Base-by-base conservation (phyloP, 768 basidiomycete species). In the Boletus speciosus region DNA sequence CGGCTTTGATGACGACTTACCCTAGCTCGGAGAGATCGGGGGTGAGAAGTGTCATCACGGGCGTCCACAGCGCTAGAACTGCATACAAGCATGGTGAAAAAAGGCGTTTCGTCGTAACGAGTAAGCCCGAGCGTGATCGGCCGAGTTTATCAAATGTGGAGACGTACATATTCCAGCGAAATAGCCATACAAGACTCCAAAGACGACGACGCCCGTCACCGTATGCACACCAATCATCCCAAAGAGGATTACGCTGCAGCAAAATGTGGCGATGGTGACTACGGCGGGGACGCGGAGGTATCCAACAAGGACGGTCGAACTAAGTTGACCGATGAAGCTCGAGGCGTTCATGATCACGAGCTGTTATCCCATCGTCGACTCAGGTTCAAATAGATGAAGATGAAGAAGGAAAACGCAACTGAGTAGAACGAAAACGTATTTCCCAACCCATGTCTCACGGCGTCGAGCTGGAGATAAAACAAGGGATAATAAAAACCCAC, bases 381-480 rank as follows among this genome's bases (percentile, higher is more conserved):
- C 15, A n/a, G 43, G 21, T 42, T 31, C 2, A 23, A 27, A 47
- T 38, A 6, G 5, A 19, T 4, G 2, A 10, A 4, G 38, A 25
- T 2, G 35, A 34, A 47, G 29, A 27, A 27, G 37, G 12, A 6
- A 36, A 21, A 66, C 73, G 38, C 61, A 69, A 83, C 84, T 39
- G 76, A 77, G 59, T 84, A 84, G 56, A 85, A 85, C 0, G 84
- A 80, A n/a, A 85, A 69, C 6, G 64, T 67, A 4, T 73, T 66
- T 31, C 71, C 66, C 16, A 82, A 67, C 1, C 76, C 77, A 43
- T 80, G 79, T 47, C 70, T 72, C 21, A 79, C 72, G 1, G 82
- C 73, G 42, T 81, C 74, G 15, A 85, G 69, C 57, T 86, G 84
- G 23, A 86, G 67, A 61, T 82, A 85, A 68, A 83, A 85, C 27